Conservation (phyloP, 306 rosid genomes). For the Cucumis cinereus region DNA sequence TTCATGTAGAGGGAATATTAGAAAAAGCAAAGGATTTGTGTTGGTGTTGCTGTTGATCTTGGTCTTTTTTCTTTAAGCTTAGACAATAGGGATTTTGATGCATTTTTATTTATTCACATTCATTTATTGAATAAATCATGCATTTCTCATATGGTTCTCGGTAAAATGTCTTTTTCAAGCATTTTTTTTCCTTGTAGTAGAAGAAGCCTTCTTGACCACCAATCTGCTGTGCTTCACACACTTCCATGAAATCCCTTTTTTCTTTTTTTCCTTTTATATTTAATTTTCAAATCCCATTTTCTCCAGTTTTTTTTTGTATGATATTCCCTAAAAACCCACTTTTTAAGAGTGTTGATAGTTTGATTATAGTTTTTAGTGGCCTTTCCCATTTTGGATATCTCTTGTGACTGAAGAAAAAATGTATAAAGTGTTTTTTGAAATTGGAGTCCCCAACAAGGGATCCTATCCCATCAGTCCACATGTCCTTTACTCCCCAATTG, state of each 20-base stretch:
- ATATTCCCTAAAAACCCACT: constrained; percentile 16
- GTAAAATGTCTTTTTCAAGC: constrained; percentile 57
- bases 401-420: constrained; percentile 43
- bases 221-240: constrained; percentile 45
- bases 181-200: constrained; percentile 30
- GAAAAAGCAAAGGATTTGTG: constrained; percentile 4
- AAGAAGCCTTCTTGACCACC: constrained; percentile 53
- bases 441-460: constrained; percentile 29
- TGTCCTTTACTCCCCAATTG: constrained; percentile 32
- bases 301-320: neutral
- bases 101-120: constrained; percentile 14
- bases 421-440: neutral
- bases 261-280: constrained; percentile 10
- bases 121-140: constrained; percentile 28
- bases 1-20: constrained; percentile 26
- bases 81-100: constrained; percentile 42
- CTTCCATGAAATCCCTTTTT: constrained; percentile 17
- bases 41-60: no score
- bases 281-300: neutral
- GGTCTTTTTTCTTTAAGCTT: constrained; percentile 23
- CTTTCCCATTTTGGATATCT: constrained; percentile 25
- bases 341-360: constrained; percentile 1
- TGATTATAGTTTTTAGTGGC: neutral
- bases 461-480: constrained; percentile 15
- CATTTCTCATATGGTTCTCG: constrained; percentile 26